Evolutionary conservation across 108 stramenopile species (phyloP).

Genomic region (Conticribra weissflogii): DNA sequence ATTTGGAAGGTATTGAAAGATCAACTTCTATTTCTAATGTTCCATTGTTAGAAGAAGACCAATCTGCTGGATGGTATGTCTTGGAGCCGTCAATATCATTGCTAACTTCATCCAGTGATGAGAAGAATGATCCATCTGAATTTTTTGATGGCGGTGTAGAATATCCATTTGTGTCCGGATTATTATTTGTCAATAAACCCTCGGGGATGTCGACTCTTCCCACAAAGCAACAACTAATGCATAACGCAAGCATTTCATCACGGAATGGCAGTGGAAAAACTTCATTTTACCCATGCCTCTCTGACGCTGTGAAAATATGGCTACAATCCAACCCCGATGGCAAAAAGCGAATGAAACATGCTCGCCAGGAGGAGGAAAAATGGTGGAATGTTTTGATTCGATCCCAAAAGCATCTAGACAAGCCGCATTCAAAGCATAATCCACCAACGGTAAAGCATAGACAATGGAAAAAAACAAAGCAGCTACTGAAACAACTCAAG

Average conservation of each 20-base stretch:
- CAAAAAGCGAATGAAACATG: slow-evolving; percentile 9
- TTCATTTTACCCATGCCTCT: slow-evolving; percentile 33
- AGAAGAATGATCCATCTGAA: neutral
- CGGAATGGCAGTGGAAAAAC: too few relatives aligned
- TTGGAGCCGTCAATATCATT: slow-evolving; percentile 19
- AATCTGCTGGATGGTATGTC: slow-evolving; percentile 8
- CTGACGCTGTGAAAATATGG: slow-evolving; percentile 28
- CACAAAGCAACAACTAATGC: slow-evolving; percentile 24
- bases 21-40: neutral
- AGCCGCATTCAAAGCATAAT: neutral
- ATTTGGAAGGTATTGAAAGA: too few relatives aligned
- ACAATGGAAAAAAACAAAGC: slow-evolving; percentile 7
- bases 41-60: neutral
- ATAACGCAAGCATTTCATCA: neutral
- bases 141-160: slow-evolving; percentile 1
- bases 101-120: neutral
- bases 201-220: slow-evolving; percentile 43
- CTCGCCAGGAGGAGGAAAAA: slow-evolving; percentile 20
- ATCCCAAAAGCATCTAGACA: neutral
- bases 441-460: neutral
- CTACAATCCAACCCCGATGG: slow-evolving; percentile 26
- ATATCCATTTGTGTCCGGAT: slow-evolving; percentile 27
- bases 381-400: slow-evolving; percentile 26
- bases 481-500: slow-evolving; percentile 15
- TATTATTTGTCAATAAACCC: slow-evolving; percentile 47